Percentiles rank a stretch among this genome's conserved stretches.
phyloP scores from a whole-genome alignment of 2,329 filamentous ascomycete genomes.

The Aspergillus cejpii region DNA sequence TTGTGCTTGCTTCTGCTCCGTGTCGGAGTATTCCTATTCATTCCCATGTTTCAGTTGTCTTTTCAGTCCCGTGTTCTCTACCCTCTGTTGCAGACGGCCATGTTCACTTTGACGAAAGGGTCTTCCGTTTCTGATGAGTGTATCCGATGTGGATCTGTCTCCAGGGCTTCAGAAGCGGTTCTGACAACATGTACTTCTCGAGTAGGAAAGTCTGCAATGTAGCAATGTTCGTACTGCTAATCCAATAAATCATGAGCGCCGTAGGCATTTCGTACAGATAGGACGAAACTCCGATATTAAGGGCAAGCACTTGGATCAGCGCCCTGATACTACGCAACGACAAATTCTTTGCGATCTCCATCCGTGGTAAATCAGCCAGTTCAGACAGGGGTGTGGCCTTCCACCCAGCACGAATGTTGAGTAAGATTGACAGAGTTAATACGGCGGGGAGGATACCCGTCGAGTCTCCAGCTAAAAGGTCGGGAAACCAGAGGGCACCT shows the following conservation, averaged over 20 bases:
- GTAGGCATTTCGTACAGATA: slow-evolving; percentile 36
- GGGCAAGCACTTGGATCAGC: slow-evolving; percentile 33
- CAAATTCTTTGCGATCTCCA: slow-evolving; percentile 21
- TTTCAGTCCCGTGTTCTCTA: background rate
- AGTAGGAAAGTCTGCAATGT: slow-evolving; percentile 37
- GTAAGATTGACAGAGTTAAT: slow-evolving; percentile 45
- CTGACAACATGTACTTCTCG: slow-evolving; percentile 37
- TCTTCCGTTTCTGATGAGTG: background rate
- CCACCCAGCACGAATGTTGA: slow-evolving; percentile 40
- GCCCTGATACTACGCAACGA: slow-evolving; percentile 24
- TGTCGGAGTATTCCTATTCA: too few relatives aligned
- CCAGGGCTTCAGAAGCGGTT: slow-evolving; percentile 26
- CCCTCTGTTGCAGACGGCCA: background rate
- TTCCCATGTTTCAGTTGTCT: too few relatives aligned
- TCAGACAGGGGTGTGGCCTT: slow-evolving; percentile 16
- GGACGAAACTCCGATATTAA: slow-evolving; percentile 33
- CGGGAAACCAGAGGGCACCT: slow-evolving; percentile 56
- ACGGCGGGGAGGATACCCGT: slow-evolving; percentile 45
- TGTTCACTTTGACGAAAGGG: background rate
- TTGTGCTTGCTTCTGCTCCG: too few relatives aligned
- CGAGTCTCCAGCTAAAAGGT: slow-evolving; percentile 51
- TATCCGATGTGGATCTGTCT: slow-evolving; percentile 29
- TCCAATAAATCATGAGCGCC: slow-evolving; percentile 48
- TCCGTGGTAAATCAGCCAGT: slow-evolving; percentile 23
- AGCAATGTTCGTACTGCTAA: slow-evolving; percentile 40